Percentiles rank a stretch among this genome's conserved stretches.
These are phyloP conservation scores for Ceraceosorus guamensis DNA, from an alignment of 1,284 basidiomycete species.

Conservation along the genomic window DNA sequence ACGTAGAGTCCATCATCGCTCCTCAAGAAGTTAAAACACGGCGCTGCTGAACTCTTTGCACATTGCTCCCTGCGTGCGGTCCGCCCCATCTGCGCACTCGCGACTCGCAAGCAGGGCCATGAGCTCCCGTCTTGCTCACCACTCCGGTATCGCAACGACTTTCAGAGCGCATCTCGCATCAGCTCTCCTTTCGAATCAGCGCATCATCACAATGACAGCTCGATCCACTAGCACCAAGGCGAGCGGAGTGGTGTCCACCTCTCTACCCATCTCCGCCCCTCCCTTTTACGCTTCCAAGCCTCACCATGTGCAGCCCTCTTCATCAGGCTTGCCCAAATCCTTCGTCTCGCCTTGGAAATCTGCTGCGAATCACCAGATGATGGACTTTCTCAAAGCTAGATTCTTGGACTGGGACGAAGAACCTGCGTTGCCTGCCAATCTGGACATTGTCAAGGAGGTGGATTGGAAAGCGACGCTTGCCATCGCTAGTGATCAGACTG, in stretches of 20 bases:
- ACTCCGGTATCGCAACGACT: neutral
- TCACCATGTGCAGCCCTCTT: neutral
- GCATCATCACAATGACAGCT: neutral
- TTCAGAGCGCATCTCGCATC: neutral
- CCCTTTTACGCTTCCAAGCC: neutral
- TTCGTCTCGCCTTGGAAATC: conserved; percentile 33
- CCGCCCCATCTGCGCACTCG: too few species aligned
- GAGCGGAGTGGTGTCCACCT: neutral
- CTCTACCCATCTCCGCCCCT: neutral
- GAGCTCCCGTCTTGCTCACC: too few species aligned
- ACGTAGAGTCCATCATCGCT: too few species aligned
- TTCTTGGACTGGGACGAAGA: conserved; percentile 33
- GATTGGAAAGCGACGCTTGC: neutral
- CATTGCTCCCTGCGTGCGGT: too few species aligned
- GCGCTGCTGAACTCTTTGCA: too few species aligned
- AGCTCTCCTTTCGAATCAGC: neutral
- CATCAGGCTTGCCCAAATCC: too few species aligned
- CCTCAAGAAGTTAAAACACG: too few species aligned
- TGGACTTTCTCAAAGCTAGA: conserved; percentile 22
- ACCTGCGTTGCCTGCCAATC: conserved; percentile 13
- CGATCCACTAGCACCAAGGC: neutral
- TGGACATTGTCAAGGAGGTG: neutral
- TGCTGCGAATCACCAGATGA: conserved; percentile 11
- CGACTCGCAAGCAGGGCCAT: too few species aligned
- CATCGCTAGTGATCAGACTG: conserved; percentile 7